Base-by-base conservation (phyloP, 345 rosid species). In the Euclidium syriacum region DNA sequence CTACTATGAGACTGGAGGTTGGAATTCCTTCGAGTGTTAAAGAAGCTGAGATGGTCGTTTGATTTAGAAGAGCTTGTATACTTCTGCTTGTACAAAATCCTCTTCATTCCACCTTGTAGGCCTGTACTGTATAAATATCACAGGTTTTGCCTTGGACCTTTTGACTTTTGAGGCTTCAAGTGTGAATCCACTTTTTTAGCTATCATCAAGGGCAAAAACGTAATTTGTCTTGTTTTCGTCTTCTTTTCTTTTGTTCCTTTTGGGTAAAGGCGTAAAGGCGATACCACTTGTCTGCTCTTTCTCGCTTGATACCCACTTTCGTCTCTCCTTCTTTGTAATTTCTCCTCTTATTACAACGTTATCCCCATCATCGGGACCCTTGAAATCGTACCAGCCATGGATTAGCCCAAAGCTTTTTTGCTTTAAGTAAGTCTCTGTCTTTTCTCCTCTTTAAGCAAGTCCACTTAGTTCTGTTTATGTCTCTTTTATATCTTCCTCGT, bases 11-110 rank as follows among this genome's bases (percentile, higher is more conserved):
- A 65, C 79, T 94, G 52, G 97, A 92, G 67, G 79, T 92, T 43
- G 96, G 98, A 27, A 94, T 94, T 36, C 97, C 97, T 6, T 46
- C 73, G 5, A 81, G 72, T 75, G 73, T 79, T 20, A 73, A 74
- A 73, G 99, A 90, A 78, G 91, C 91, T 64, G 99, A 94, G 77
- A 90, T 94, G 99, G 97, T 80, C 12, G 91, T 94, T 65, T 94
- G 81, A 85, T 56, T n/a, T 32, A 41, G 17, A 58, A 47, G 40
- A 56, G 3, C 30, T 46, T 56, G 40, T 35, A 47, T 34, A 44
- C 47, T 66, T 51, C 4, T n/a, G 12, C 41, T 50, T 68, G 66
- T 51, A 68, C 60, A 68, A 68, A 41, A 17, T 22, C 36, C 10
- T 64, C 19, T n/a, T n/a, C 52, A 22, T 34, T 34, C 9, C 38